Conservation (phyloP, 1,139 yeast genomes). For the Candida sp. region DNA sequence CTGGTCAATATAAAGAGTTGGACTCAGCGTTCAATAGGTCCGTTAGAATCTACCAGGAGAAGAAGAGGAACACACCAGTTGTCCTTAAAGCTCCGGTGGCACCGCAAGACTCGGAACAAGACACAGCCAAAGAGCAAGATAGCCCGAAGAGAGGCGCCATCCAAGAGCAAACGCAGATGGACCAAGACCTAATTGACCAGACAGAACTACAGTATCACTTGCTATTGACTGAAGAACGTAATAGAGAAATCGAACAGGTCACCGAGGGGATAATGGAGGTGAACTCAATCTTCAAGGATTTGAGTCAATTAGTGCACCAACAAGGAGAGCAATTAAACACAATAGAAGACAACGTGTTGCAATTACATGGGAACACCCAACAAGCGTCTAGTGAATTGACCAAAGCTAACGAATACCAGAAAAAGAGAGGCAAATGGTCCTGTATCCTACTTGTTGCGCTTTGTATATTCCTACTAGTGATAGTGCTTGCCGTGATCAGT, state of each 20-base stretch:
- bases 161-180: constrained; percentile 31
- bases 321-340: constrained; percentile 88
- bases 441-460: constrained; percentile 60
- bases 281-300: constrained; percentile 81
- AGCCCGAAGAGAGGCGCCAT: constrained; percentile 20
- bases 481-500: constrained; percentile 44
- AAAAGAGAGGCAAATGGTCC: constrained; percentile 72
- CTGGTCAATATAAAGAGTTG: constrained; percentile 40
- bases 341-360: constrained; percentile 77
- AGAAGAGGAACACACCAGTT: constrained; percentile 31
- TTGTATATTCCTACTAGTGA: constrained; percentile 37
- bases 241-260: constrained; percentile 71
- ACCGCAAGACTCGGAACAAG: constrained; percentile 18
- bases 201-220: constrained; percentile 80
- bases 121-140: constrained; percentile 26
- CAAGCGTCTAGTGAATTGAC: constrained; percentile 71
- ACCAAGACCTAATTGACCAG: constrained; percentile 47
- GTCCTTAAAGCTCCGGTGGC: constrained; percentile 4
- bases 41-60: constrained; percentile 33
- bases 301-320: constrained; percentile 76
- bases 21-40: constrained; percentile 38
- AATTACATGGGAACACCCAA: constrained; percentile 68
- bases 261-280: constrained; percentile 83
- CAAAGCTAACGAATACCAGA: constrained; percentile 79
- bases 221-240: constrained; percentile 71